phyloP scores from a whole-genome alignment of 2,329 filamentous ascomycete species.

The Aspergillus luchuensis region DNA sequence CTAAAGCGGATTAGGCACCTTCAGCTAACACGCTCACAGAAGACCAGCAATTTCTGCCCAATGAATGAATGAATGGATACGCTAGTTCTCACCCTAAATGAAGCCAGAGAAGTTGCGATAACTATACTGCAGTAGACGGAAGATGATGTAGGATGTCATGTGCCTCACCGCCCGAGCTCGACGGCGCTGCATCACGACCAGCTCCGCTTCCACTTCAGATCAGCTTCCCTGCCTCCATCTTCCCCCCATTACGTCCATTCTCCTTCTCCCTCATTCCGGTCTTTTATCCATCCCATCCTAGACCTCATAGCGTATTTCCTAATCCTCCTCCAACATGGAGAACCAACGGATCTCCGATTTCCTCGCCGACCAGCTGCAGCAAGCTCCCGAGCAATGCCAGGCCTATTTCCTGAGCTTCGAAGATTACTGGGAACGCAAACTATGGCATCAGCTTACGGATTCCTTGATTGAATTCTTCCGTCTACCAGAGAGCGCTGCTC shows the following conservation, averaged over 20 bases:
- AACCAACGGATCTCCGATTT: constrained; percentile 88
- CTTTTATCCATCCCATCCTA: constrained; percentile 13
- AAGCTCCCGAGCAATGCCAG: constrained; percentile 84
- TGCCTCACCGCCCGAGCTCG: constrained; percentile 27
- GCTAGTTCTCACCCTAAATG: no score
- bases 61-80: background rate
- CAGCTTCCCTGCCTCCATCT: constrained; percentile 9
- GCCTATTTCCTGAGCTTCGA: constrained; percentile 88
- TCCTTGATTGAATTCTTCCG: constrained; percentile 86
- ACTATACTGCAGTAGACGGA: background rate
- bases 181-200: constrained; percentile 16
- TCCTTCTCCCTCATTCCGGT: constrained; percentile 16
- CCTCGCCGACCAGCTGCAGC: constrained; percentile 84
- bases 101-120: background rate
- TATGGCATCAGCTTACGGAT: constrained; percentile 98
- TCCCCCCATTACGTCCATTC: constrained; percentile 13
- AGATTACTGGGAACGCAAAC: constrained; percentile 95
- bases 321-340: constrained; percentile 63
- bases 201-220: constrained; percentile 14
- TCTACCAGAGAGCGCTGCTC: constrained; percentile 73
- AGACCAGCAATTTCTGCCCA: background rate
- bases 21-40: background rate
- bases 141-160: constrained; percentile 18
- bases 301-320: constrained; percentile 1
- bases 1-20: background rate